phyloP scores from a whole-genome alignment of 2,329 filamentous ascomycete genomes.

The Phialocephala subalpina region DNA sequence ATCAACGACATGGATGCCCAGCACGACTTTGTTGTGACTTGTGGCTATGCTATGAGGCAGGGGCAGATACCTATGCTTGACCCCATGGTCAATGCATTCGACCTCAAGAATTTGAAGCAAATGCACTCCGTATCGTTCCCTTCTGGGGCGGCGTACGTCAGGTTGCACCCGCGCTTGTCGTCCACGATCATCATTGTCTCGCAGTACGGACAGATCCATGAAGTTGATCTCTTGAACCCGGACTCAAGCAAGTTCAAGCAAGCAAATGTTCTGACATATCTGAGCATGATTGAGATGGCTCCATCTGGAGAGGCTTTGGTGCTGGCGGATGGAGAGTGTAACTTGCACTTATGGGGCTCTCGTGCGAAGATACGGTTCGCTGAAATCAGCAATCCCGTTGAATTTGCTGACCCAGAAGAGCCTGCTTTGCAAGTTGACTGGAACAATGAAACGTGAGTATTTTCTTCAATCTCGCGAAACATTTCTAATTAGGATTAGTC shows the following conservation, averaged over 20 bases:
- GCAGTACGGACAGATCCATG: slow-evolving; percentile 90
- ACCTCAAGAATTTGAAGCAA: slow-evolving; percentile 88
- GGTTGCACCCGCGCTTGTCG: slow-evolving; percentile 95
- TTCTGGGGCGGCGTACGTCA: slow-evolving; percentile 89
- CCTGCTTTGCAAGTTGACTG: slow-evolving; percentile 62
- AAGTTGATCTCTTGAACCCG: slow-evolving; percentile 87
- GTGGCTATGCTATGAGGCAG: slow-evolving; percentile 88
- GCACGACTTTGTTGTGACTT: slow-evolving; percentile 94
- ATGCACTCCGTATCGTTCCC: slow-evolving; percentile 93
- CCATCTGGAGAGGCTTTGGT: slow-evolving; percentile 76
- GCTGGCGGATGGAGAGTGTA: slow-evolving; percentile 69
- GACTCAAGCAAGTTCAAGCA: slow-evolving; percentile 74
- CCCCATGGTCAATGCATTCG: slow-evolving; percentile 93
- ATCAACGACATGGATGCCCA: slow-evolving; percentile 98
- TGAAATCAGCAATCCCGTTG: slow-evolving; percentile 71
- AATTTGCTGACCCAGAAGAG: slow-evolving; percentile 67
- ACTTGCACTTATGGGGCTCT: slow-evolving; percentile 74
- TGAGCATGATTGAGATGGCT: slow-evolving; percentile 72
- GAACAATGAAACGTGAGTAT: slow-evolving; percentile 71
- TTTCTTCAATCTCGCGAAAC: background rate
- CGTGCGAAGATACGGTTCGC: slow-evolving; percentile 69
- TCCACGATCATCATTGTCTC: slow-evolving; percentile 95
- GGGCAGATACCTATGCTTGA: slow-evolving; percentile 84
- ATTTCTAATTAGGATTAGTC: slow-evolving; percentile 54
- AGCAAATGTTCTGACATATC: slow-evolving; percentile 66